Conservation (phyloP, 2,329 filamentous ascomycete genomes). For the Cytospora schulzeri region DNA sequence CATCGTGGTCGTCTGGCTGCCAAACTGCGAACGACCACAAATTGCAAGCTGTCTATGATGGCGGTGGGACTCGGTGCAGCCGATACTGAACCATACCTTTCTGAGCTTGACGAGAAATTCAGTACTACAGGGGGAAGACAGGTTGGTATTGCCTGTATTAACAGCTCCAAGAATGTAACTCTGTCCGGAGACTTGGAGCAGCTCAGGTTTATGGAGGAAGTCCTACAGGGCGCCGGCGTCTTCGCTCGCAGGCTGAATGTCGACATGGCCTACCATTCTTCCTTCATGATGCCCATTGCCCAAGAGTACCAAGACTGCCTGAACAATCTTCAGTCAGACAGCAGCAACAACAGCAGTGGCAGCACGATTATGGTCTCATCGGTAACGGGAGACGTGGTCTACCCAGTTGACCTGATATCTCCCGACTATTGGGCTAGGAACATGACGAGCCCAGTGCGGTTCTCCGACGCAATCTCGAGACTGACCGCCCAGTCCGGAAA, state of each 20-base stretch:
- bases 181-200: constrained; percentile 47
- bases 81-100: constrained; percentile 41
- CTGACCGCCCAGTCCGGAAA: background rate
- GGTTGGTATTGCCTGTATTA: constrained; percentile 65
- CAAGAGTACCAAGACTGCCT: constrained; percentile 28
- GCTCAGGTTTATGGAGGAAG: constrained; percentile 31
- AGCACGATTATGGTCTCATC: background rate
- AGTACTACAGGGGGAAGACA: constrained; percentile 34
- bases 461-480: constrained; percentile 24
- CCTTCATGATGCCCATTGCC: constrained; percentile 36
- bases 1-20: constrained; percentile 2
- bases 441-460: constrained; percentile 35
- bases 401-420: background rate
- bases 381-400: background rate
- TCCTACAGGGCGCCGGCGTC: constrained; percentile 27
- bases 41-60: constrained; percentile 36
- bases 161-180: constrained; percentile 69
- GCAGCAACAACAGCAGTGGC: background rate
- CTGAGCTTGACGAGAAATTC: constrained; percentile 53
- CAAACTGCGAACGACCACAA: background rate
- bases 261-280: constrained; percentile 42
- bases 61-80: constrained; percentile 34
- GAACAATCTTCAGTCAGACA: background rate
- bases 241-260: constrained; percentile 39
- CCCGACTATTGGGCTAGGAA: constrained; percentile 36